Conservation (phyloP, 2,329 filamentous ascomycete species). For the Fusarium sacchari region DNA sequence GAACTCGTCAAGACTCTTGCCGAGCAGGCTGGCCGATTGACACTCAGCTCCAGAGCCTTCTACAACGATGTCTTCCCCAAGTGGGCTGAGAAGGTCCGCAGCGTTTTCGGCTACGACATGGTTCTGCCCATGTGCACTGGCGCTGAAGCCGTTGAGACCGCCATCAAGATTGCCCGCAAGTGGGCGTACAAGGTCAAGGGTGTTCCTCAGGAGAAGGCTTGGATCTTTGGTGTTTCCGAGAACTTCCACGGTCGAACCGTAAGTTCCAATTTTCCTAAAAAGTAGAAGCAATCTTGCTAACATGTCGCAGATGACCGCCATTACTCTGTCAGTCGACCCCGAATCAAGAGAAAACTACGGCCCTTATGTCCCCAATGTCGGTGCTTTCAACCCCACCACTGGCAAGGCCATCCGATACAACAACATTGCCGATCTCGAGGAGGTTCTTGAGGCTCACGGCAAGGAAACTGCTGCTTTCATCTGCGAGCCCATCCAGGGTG, state of each 20-base stretch:
- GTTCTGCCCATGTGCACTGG: conserved; percentile 36
- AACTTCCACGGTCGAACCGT: conserved; percentile 66
- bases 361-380: conserved; percentile 90
- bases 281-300: background rate
- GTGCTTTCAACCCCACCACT: conserved; percentile 60
- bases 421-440: conserved; percentile 35
- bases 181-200: conserved; percentile 38
- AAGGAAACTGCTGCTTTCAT: conserved; percentile 37
- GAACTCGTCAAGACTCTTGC: conserved; percentile 90
- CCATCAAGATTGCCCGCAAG: conserved; percentile 37
- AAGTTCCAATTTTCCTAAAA: conserved; percentile 50
- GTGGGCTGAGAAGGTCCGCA: conserved; percentile 37
- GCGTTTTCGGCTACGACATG: conserved; percentile 36
- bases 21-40: conserved; percentile 85
- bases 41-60: conserved; percentile 35
- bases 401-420: conserved; percentile 36
- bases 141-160: conserved; percentile 34
- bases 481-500: conserved; percentile 68
- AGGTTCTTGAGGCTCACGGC: conserved; percentile 33
- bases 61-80: conserved; percentile 38
- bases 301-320: conserved; percentile 79
- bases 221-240: conserved; percentile 37
- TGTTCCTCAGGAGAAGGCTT: conserved; percentile 33
- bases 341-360: conserved; percentile 98
- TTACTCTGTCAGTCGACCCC: conserved; percentile 93